Evolutionary conservation across 2,329 filamentous ascomycete species (phyloP).

Genomic region (Apiospora saccharicola): DNA sequence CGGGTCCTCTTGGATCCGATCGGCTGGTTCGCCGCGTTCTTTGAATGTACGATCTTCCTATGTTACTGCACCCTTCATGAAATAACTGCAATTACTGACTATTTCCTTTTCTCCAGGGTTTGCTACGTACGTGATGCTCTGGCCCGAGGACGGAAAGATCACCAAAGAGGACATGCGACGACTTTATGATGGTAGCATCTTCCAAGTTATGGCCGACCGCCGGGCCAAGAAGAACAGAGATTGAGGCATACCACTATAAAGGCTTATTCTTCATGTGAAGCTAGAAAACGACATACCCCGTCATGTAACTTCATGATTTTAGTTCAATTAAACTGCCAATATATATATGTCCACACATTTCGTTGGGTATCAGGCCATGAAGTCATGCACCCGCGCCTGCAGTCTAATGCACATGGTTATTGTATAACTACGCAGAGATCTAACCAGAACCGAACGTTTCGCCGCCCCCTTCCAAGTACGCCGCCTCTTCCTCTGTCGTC

Average conservation of each 20-base stretch:
- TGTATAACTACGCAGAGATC: background rate
- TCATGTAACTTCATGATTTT: background rate
- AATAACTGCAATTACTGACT: slow-evolving; percentile 8
- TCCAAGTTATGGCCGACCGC: slow-evolving; percentile 49
- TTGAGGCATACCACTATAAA: background rate
- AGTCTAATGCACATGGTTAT: background rate
- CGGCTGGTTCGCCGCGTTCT: slow-evolving; percentile 41
- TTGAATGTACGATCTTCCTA: slow-evolving; percentile 38
- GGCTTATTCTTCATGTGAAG: background rate
- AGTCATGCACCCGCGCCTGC: background rate
- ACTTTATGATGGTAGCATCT: slow-evolving; percentile 61
- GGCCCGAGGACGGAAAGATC: slow-evolving; percentile 63
- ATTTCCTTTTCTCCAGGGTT: slow-evolving; percentile 28
- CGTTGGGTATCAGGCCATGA: background rate
- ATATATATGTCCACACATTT: too few relatives aligned
- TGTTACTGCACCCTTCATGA: background rate
- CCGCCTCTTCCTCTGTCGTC: slow-evolving; percentile 50
- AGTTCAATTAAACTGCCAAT: too few relatives aligned
- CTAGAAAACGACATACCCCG: background rate
- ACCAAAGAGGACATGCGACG: slow-evolving; percentile 64
- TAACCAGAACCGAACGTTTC: slow-evolving; percentile 32
- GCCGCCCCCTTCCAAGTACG: slow-evolving; percentile 47
- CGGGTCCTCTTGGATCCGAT: slow-evolving; percentile 51
- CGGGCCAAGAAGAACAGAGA: slow-evolving; percentile 29
- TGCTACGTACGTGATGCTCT: slow-evolving; percentile 57